Conservation (phyloP, 345 rosid genomes). For the Zanthoxylum bungeanum region DNA sequence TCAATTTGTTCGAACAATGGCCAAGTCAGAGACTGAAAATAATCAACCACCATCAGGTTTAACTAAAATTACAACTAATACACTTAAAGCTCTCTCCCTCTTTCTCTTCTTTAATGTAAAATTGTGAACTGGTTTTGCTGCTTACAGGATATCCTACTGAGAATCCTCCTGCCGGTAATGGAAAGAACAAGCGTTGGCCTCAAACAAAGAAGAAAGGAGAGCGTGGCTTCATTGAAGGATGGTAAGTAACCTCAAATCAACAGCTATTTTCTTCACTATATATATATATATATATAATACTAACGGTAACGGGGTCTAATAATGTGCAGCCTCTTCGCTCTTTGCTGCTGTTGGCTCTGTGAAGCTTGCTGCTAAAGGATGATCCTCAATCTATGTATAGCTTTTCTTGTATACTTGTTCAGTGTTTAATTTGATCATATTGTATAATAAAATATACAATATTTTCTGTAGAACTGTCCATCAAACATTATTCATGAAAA, state of each 20-base stretch:
- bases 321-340: slow-evolving; percentile 48
- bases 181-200: slow-evolving; percentile 27
- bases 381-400: neutral
- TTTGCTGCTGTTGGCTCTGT: slow-evolving; percentile 72
- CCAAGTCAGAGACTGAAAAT: slow-evolving; percentile 12
- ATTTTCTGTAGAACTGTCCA: neutral
- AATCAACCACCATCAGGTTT: slow-evolving; percentile 31
- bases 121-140: slow-evolving; percentile 1
- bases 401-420: neutral
- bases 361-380: slow-evolving; percentile 45
- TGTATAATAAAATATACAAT: neutral
- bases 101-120: neutral
- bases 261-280: neutral
- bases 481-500: neutral
- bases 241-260: slow-evolving; percentile 27
- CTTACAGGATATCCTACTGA: slow-evolving; percentile 39
- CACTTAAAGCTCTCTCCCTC: neutral
- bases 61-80: neutral
- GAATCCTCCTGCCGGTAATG: slow-evolving; percentile 23
- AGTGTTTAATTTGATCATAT: neutral
- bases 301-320: too few relatives aligned
- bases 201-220: slow-evolving; percentile 48
- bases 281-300: neutral
- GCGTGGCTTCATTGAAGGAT: slow-evolving; percentile 58
- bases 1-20: slow-evolving; percentile 18